Base-by-base conservation (phyloP, 2,329 filamentous ascomycete genomes). In the Aspergillus unguis region DNA sequence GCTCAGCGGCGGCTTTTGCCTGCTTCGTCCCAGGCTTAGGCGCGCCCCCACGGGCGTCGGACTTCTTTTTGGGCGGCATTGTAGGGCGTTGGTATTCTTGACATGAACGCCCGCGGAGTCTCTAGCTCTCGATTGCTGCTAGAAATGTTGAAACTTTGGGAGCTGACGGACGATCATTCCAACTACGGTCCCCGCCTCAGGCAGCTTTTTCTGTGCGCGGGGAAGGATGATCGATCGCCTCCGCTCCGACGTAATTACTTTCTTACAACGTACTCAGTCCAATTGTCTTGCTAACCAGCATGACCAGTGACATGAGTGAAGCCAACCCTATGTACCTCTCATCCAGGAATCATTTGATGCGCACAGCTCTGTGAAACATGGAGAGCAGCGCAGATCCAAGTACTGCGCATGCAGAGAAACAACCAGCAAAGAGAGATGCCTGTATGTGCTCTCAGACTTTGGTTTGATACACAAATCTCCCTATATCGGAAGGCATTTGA, bases 51-150 rank as follows among this genome's bases (percentile, higher is more conserved):
- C 68, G 68, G 60, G 63, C 65, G 51, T 68, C 67, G 49, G 65
- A 59, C 60, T 73, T 74, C 61, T 71, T 73, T 61, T 74, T 75
- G 41, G 72, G 71, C 53, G 64, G 66, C 72, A 75, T 69, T 55
- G 10, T 36, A 44, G 35, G 36, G 25, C 32, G 6, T 25, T 42
- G 36, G 25, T 53, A 41, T 27, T 47, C 11, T 33, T 48, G 37
- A 41, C 52, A 32, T 27, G 52, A 52, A 59, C 55, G 53, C 65
- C 63, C 63, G 58, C 64, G 63, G 62, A 64, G 57, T 49, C 32
- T 37, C 11, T 36, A 29, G 37, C 41, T 38, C 6, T 37, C 6
- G 35, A 40, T 10, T 40, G 50, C 26, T 37, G 25, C 26, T 17
- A 29, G 35, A 47, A 36, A 40, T 28, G 52, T 28, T 17, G 17